Evolutionary conservation across 163 green algal species (phyloP).

Genomic region (Chlorella variabilis): DNA sequence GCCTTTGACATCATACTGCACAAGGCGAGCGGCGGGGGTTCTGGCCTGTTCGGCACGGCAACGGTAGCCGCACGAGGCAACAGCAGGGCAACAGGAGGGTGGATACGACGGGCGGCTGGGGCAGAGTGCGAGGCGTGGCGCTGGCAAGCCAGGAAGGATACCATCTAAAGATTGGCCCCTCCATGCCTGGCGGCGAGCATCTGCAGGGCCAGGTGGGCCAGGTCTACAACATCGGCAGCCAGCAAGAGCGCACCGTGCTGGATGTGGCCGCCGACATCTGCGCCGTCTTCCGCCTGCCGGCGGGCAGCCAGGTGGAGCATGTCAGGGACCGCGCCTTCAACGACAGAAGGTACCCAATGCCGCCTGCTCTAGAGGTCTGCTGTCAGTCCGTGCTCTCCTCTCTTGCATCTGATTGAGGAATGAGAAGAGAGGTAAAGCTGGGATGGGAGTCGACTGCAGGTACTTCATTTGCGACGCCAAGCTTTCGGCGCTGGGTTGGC

Average conservation of each 20-base stretch:
- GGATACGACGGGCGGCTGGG: too few relatives aligned
- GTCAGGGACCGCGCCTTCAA: constrained; percentile 96
- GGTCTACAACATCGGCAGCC: constrained; percentile 98
- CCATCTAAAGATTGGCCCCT: too few relatives aligned
- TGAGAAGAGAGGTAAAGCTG: background rate
- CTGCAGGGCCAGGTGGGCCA: constrained; percentile 69
- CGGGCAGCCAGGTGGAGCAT: constrained; percentile 65
- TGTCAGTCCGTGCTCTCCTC: background rate
- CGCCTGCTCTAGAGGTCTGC: background rate
- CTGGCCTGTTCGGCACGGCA: background rate
- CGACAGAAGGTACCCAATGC: constrained; percentile 63
- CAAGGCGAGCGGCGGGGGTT: constrained; percentile 41
- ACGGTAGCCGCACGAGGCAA: background rate
- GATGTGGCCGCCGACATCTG: constrained; percentile 87
- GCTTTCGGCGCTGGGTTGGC: constrained; percentile 90
- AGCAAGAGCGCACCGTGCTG: constrained; percentile 90
- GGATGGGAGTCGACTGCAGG: constrained; percentile 36
- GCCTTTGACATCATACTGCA: constrained; percentile 92
- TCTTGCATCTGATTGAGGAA: background rate
- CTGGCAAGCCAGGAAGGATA: too few relatives aligned
- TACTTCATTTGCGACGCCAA: constrained; percentile 96
- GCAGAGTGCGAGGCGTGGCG: too few relatives aligned
- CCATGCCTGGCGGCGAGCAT: too few relatives aligned
- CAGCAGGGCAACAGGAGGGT: background rate
- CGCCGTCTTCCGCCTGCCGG: constrained; percentile 41